phyloP scores from a whole-genome alignment of 768 basidiomycete genomes.

The Amylocystis lapponica region DNA sequence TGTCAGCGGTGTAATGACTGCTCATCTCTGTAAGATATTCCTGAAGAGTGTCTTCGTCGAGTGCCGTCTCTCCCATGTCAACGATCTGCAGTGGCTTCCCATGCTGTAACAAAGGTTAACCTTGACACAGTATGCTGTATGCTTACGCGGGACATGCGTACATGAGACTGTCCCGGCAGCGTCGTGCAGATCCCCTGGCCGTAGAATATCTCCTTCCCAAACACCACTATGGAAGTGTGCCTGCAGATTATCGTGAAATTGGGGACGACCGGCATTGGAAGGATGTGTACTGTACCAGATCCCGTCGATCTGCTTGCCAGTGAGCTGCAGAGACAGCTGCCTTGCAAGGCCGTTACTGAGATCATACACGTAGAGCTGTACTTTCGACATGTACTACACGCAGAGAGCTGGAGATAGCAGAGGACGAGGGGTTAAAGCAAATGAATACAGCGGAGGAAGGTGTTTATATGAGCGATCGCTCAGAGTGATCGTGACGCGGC shows the following conservation, averaged over 20 bases:
- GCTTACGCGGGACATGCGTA: slow-evolving; percentile 40
- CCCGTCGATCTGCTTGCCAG: slow-evolving; percentile 87
- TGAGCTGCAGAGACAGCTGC: slow-evolving; percentile 71
- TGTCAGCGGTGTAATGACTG: slow-evolving; percentile 83
- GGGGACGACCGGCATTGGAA: slow-evolving; percentile 2
- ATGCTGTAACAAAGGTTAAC: slow-evolving; percentile 40
- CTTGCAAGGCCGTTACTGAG: slow-evolving; percentile 83
- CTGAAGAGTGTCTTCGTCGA: slow-evolving; percentile 81
- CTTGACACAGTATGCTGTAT: background rate
- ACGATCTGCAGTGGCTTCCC: slow-evolving; percentile 66
- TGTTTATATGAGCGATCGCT: too few species aligned
- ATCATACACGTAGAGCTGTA: slow-evolving; percentile 88
- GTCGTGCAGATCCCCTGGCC: slow-evolving; percentile 79
- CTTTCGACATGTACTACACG: slow-evolving; percentile 32
- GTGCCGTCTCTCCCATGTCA: slow-evolving; percentile 70
- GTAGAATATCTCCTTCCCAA: slow-evolving; percentile 82
- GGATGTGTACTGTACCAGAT: slow-evolving; percentile 59
- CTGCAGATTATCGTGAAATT: slow-evolving; percentile 30
- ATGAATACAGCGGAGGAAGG: background rate
- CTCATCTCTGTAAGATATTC: slow-evolving; percentile 78
- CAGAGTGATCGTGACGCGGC: too few species aligned
- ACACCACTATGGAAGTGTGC: slow-evolving; percentile 93
- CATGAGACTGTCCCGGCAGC: slow-evolving; percentile 76
- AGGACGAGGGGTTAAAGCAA: background rate
- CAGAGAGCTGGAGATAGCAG: background rate